phyloP scores from a whole-genome alignment of 23 red algal species.

The Cyanidiococcus yangmingshanensis region DNA sequence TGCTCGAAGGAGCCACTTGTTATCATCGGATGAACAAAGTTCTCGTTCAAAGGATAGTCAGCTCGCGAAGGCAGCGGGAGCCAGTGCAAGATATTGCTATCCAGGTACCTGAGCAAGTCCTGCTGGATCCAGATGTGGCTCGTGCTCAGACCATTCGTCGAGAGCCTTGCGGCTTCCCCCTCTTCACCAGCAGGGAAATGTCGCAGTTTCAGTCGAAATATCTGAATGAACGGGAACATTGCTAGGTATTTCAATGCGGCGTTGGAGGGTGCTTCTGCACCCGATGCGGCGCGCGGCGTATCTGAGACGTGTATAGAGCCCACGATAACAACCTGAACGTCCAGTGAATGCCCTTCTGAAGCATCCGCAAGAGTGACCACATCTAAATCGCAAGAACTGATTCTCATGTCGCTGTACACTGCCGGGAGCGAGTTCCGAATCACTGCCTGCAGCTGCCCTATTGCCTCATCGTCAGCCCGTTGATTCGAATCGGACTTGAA shows the following conservation, averaged over 20 bases:
- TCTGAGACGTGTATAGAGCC: background rate
- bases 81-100: background rate
- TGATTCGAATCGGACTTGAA: background rate
- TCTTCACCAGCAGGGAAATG: background rate
- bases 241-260: background rate
- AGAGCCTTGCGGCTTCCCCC: background rate
- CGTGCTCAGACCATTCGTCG: background rate
- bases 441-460: background rate
- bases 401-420: background rate
- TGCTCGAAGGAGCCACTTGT: background rate
- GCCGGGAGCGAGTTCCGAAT: background rate
- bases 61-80: background rate
- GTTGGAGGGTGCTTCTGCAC: background rate
- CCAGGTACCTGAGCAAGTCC: background rate
- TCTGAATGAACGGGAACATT: background rate
- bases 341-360: background rate
- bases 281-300: background rate
- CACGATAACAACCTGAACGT: background rate
- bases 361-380: background rate
- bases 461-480: background rate
- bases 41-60: background rate
- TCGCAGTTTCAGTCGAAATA: background rate
- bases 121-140: background rate
- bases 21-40: background rate
- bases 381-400: background rate